Evolutionary conservation across 257 asterid genomes (phyloP), one percentile per base, ranked within the genome.

Genomic region (Scutellaria barbata): DNA sequence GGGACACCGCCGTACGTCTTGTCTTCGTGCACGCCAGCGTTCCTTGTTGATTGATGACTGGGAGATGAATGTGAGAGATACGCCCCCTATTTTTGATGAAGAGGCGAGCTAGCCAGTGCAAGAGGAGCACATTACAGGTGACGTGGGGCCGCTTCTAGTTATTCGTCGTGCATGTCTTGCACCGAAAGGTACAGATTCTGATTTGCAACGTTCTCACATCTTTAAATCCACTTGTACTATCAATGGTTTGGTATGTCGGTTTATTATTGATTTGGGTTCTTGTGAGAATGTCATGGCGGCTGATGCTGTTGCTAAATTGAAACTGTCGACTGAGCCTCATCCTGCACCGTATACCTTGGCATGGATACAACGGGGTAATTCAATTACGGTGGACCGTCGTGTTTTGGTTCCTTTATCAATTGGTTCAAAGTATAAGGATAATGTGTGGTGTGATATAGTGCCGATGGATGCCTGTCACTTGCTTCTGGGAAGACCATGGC

Each of bases 361-460:
- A 0, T 65, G 70, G 70, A 46, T 65, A 11, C 43, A 65, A 5
- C 25, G 70, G 2, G 70, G 58, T 20, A 65, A 65, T 46, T 65
- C 46, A 5, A 45, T 65, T 3, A 46, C 25, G 0, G 46, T 65
- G 5, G 58, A 65, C 47, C 41, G 8, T 22, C 45, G 58, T 10
- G 71, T 47, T 1, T 4, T 9, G 6, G 45, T 47, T 0, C 25
- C 57, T 8, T 57, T 62, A 2, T 62, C 52, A 8, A 12, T 62
- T 16, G 68, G 39, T 17, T 10, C 37, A 0, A 41, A 46, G 5
- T 46, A 46, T 46, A 9, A 0, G 0, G 52, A 62, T 18, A 5
- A 16, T 2, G 6, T 64, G 11, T 64, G 41, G 70, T 64, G 54
- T 7, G 70, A 64, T 46, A 17, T 64, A 3, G 57, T 64, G 0